phyloP scores from a whole-genome alignment of 306 rosid species.

The Albizia julibrissin region DNA sequence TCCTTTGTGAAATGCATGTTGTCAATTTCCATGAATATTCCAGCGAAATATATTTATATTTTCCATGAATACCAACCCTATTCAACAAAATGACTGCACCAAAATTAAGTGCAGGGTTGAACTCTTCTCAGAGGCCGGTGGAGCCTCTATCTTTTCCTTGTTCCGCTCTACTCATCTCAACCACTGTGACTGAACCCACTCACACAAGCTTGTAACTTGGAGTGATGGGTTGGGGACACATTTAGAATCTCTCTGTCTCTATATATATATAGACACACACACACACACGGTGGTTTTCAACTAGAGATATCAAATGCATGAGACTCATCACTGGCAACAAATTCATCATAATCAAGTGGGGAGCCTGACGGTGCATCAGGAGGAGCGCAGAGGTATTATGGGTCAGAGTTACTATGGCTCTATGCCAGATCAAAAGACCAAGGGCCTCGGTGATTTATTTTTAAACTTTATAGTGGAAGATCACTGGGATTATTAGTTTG shows the following conservation, averaged over 20 bases:
- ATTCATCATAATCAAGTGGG: constrained; percentile 82
- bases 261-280: no score
- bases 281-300: neutral
- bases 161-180: neutral
- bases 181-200: neutral
- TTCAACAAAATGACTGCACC: neutral
- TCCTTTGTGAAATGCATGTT: neutral
- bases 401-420: constrained; percentile 71
- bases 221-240: no score
- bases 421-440: constrained; percentile 79
- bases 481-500: constrained; percentile 88
- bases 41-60: no score
- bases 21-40: neutral
- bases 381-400: constrained; percentile 69
- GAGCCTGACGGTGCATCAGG: constrained; percentile 36
- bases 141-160: neutral
- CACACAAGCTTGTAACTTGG: no score
- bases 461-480: constrained; percentile 58
- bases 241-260: no score
- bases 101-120: neutral
- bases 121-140: neutral
- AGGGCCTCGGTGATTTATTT: constrained; percentile 62
- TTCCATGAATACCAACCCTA: neutral
- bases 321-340: constrained; percentile 80
- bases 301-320: constrained; percentile 59